Conservation (phyloP, 768 basidiomycete genomes). For the Mycena galericulata region DNA sequence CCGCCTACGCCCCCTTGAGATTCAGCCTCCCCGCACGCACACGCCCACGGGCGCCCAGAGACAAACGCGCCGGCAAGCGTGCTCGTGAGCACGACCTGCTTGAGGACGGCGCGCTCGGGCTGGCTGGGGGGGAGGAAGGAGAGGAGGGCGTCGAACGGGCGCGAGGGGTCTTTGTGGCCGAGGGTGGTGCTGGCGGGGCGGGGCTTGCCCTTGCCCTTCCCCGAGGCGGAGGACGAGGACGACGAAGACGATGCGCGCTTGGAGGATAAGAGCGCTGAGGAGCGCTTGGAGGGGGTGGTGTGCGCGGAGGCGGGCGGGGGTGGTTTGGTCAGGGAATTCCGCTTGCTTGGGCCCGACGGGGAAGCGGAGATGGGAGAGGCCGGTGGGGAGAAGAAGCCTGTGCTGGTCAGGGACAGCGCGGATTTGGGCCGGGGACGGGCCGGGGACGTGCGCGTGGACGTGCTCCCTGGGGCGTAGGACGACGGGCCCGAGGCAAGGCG, state of each 20-base stretch:
- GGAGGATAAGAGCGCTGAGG: not conserved
- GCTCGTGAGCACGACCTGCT: conserved; percentile 54
- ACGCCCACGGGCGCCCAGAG: not conserved
- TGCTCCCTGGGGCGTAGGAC: too few relatives aligned
- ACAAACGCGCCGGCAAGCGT: conserved; percentile 28
- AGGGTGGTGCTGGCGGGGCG: too few relatives aligned
- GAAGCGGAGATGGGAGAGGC: not conserved
- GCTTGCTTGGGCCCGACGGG: not conserved
- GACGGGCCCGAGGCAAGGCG: not conserved
- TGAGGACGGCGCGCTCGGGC: conserved; percentile 56
- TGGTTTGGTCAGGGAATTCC: not conserved
- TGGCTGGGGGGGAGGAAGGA: conserved; percentile 55
- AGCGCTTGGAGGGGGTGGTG: not conserved
- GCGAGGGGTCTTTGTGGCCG: conserved; percentile 14
- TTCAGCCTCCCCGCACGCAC: too few relatives aligned
- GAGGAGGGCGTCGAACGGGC: conserved; percentile 56
- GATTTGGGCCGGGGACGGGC: not conserved
- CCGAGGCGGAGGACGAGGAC: not conserved
- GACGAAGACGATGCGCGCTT: not conserved
- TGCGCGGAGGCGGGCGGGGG: not conserved
- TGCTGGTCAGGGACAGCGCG: conserved; percentile 16
- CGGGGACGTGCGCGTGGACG: too few relatives aligned
- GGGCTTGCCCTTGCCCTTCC: conserved; percentile 8
- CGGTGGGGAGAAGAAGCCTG: too few relatives aligned
- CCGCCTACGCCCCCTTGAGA: too few relatives aligned